phyloP scores from a whole-genome alignment of 176 grass and related monocot species.

The Areca catechu region DNA sequence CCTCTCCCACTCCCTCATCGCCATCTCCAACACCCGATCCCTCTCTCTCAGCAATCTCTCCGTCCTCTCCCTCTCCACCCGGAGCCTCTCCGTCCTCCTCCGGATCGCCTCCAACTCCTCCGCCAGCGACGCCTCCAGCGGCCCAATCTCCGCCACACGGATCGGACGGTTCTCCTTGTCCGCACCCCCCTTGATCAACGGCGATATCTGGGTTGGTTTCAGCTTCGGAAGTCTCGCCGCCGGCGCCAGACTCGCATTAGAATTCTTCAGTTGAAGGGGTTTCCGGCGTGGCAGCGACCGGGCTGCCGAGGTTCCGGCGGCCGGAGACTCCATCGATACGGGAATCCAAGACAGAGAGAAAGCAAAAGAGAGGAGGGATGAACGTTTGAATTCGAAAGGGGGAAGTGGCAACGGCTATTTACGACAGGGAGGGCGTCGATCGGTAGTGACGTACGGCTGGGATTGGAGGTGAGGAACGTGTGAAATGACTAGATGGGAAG shows the following conservation, averaged over 20 bases:
- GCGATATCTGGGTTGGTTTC: background rate
- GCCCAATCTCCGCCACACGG: background rate
- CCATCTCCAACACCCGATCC: constrained; percentile 6
- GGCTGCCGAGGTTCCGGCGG: background rate
- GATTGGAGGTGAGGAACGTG: no score
- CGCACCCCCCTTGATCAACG: background rate
- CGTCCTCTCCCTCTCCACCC: background rate
- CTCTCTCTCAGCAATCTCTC: constrained; percentile 9
- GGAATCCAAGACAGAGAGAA: constrained; percentile 1
- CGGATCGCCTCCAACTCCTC: constrained; percentile 9
- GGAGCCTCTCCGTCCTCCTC: constrained; percentile 1
- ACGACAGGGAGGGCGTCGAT: no score
- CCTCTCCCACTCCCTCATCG: constrained; percentile 6
- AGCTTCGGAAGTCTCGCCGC: constrained; percentile 10
- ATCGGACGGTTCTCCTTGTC: constrained; percentile 18
- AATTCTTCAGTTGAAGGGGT: constrained; percentile 25
- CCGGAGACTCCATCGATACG: constrained; percentile 10
- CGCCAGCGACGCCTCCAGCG: constrained; percentile 4
- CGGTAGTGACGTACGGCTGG: no score
- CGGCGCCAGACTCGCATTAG: constrained; percentile 9
- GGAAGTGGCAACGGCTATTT: constrained; percentile 12
- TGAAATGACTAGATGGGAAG: no score
- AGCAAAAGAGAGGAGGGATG: background rate
- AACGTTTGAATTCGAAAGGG: constrained; percentile 16
- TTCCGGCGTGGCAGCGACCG: background rate